Evolutionary conservation across 352 stramenopile species (phyloP), one percentile per base, ranked within the genome.

Genomic region (Phytopythium helicoides): DNA sequence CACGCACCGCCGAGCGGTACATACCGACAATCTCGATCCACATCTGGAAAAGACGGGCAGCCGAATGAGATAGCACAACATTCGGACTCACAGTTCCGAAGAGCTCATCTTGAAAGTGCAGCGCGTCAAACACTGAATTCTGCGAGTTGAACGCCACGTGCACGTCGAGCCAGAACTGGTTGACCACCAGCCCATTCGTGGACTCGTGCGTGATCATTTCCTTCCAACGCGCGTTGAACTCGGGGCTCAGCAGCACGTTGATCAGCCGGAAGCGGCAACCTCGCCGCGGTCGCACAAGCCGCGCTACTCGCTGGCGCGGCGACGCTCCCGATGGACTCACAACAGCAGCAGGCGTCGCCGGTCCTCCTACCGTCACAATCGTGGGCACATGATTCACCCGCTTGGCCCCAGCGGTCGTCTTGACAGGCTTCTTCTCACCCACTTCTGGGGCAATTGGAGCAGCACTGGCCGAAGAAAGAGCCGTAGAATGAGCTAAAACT

Each of bases 221-320:
- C 18, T 33, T 25, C 78, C 78, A 89, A 5, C 75, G 73, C 6
- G 48, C 47, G 40, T 70, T 76, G 38, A 86, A 89, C 9, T 76
- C 64, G 31, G 73, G 68, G 55, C 71, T 87, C 22, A 87, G 56
- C 35, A 89, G 58, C 37, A 84, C 71, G 47, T 89, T 89, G 28
- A 89, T 82, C 14, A 89, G 60, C 33, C 78, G 78, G 58, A 89
- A 89, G 46, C 76, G 76, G 40, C 78, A 89, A 35, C 75, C 69
- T 34, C 78, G 78, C 21, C 72, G 74, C 8, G 72, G 52, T 18
- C 74, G 71, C 14, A 62, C 34, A 28, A 35, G 22, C 1, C 48
- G 19, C 23, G 18, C 36, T 0, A 16, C 26, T n/a, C 34, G 23
- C 10, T 42, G 47, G 21, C 14, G 21, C 18, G 25, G 9, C 14